Base-by-base conservation (phyloP, 257 asterid genomes). In the Cynanchum wilfordii region DNA sequence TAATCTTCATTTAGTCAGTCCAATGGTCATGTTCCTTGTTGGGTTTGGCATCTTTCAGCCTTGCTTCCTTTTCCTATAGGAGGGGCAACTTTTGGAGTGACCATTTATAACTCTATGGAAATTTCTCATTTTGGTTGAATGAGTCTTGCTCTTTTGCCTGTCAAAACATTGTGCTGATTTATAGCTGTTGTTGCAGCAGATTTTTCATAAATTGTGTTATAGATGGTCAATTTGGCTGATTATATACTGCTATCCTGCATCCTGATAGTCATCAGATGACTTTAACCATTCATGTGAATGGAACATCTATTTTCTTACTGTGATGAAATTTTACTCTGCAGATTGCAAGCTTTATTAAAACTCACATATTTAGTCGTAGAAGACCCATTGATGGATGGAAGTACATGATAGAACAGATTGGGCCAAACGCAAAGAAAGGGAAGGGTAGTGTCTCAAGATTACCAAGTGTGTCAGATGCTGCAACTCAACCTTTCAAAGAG, bases 311-410 rank as follows among this genome's bases (percentile, higher is more conserved):
- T 50, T 60, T 69, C 22, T 52, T 30, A 59, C 24, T 57, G 24
- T 38, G 67, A 25, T 45, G 16, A 38, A 19, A 25, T 38, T 38
- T 56, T 17, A 7, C 15, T 13, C 20, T 79, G 71, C 91, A 91
- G 99, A 94, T 94, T 75, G 99, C 95, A 2, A 94, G 98, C 83
- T 91, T 94, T 75, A 88, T 90, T 69, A 91, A 91, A 78, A 84
- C 89, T 2, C 99, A 92, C 70, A 84, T 84, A 79, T 84, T 84
- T 74, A 84, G 88, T 69, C 78, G 84, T 16, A 79, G 84, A 72
- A 76, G 88, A 83, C 98, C 98, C 1, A 87, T 89, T 25, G 98
- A 91, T 64, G 98, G 98, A 45, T 94, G 99, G 98, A 94, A 87
- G 82, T 88, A 88, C 86, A 91, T 94, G 98, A 94, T 94, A 52